These are phyloP conservation scores for Phytophthora macrochlamydospora DNA, from an alignment of 352 stramenopile species.

Conservation along the genomic window DNA sequence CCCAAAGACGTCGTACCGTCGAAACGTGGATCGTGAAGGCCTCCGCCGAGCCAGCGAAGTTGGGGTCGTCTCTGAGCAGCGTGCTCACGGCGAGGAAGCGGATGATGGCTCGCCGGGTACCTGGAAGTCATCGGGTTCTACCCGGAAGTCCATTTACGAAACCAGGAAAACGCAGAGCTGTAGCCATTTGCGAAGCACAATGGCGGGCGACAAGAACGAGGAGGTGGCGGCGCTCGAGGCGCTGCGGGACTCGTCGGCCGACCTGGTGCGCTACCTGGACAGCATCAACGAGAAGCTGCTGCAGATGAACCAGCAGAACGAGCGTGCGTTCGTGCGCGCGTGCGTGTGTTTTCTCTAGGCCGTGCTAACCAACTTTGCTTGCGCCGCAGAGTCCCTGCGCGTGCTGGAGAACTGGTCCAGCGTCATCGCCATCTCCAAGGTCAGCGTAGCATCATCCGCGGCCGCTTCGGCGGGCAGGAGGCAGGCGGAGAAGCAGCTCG, in stretches of 20 bases:
- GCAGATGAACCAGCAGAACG: conserved; percentile 84
- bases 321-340: conserved; percentile 45
- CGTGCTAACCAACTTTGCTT: not conserved
- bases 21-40: no score
- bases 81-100: no score
- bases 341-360: not conserved
- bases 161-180: no score
- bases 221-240: conserved; percentile 81
- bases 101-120: no score
- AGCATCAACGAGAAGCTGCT: conserved; percentile 74
- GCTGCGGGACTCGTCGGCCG: conserved; percentile 75
- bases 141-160: no score
- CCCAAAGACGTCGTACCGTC: no score
- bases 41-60: no score
- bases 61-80: no score
- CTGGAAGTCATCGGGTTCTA: no score
- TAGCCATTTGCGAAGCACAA: conserved; percentile 3
- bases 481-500: conserved; percentile 53
- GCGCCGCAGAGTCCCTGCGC: conserved; percentile 61
- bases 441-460: conserved; percentile 32
- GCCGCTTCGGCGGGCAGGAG: conserved; percentile 27
- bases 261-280: conserved; percentile 78
- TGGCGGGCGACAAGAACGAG: conserved; percentile 66
- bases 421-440: conserved; percentile 76
- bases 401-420: conserved; percentile 87